Percentiles rank a stretch among this genome's conserved stretches.
These are phyloP conservation scores for Sugiyamaella qingdaonensis DNA, from an alignment of 805 yeast species.

Conservation along the genomic window DNA sequence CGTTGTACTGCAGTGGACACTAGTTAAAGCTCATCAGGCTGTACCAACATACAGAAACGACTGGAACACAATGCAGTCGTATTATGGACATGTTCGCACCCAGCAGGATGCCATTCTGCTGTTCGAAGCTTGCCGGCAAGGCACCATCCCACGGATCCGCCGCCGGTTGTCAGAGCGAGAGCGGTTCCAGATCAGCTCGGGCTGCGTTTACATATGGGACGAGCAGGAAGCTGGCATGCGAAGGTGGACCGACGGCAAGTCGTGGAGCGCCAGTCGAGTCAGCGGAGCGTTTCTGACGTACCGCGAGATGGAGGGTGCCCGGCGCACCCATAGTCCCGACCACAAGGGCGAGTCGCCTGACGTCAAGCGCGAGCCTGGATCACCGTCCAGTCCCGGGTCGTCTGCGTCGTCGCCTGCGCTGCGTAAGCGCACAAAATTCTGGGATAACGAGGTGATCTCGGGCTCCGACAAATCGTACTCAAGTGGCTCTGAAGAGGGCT, in stretches of 20 bases:
- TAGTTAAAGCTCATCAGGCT: no score
- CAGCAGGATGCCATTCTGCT: conserved; percentile 60
- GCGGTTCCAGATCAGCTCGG: conserved; percentile 49
- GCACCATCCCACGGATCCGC: conserved; percentile 50
- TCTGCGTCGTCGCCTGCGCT: conserved; percentile 7
- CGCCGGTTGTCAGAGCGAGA: conserved; percentile 57
- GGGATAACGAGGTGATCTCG: conserved; percentile 8
- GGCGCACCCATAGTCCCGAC: conserved; percentile 8
- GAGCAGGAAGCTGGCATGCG: conserved; percentile 67
- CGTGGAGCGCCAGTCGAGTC: conserved; percentile 71
- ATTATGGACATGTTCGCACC: conserved; percentile 54
- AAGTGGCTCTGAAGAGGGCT: conserved; percentile 27
- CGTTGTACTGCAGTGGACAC: no score
- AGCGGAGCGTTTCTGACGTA: conserved; percentile 59
- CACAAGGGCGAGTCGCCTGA: background rate
- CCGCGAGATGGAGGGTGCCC: conserved; percentile 49
- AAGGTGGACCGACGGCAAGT: conserved; percentile 74
- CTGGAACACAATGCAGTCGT: conserved; percentile 46
- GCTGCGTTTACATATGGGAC: conserved; percentile 67
- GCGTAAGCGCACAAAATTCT: conserved; percentile 10
- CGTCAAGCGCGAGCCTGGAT: background rate
- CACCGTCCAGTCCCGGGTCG: conserved; percentile 4
- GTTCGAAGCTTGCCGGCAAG: conserved; percentile 59
- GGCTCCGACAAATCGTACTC: background rate
- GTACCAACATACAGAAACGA: no score